Percentiles rank a stretch among this genome's conserved stretches.
phyloP scores from a whole-genome alignment of 2,329 filamentous ascomycete genomes.

The Diaporthe helianthi region DNA sequence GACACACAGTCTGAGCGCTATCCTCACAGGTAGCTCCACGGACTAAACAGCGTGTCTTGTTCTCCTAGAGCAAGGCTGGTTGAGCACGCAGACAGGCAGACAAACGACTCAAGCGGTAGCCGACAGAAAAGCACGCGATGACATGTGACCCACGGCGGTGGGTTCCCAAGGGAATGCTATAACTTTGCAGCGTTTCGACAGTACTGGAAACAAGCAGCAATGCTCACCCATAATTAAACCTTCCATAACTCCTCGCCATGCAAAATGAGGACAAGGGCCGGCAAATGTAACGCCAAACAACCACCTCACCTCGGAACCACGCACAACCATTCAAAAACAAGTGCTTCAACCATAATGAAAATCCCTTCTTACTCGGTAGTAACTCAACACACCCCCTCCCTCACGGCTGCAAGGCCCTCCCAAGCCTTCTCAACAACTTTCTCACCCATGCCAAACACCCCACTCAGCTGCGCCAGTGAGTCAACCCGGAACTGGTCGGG shows the following conservation, averaged over 20 bases:
- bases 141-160: too few species aligned
- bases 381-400: background rate
- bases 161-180: too few species aligned
- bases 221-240: background rate
- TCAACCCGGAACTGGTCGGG: constrained; percentile 47
- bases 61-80: background rate
- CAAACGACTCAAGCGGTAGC: background rate
- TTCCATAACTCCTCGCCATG: constrained; percentile 34
- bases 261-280: constrained; percentile 10
- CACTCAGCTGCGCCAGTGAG: constrained; percentile 58
- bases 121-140: background rate
- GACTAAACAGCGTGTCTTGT: background rate
- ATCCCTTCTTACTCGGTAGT: too few species aligned
- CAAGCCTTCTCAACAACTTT: constrained; percentile 64
- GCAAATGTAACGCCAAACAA: background rate
- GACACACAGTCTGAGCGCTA: background rate
- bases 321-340: background rate
- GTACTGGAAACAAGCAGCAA: background rate
- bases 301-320: background rate
- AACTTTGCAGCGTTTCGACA: background rate
- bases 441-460: constrained; percentile 64
- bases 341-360: background rate
- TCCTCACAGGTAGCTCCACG: background rate
- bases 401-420: constrained; percentile 49
- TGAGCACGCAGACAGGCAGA: background rate